Base-by-base conservation (phyloP, 2,329 filamentous ascomycete species). In the Graphilbum ipis-grandicollis region DNA sequence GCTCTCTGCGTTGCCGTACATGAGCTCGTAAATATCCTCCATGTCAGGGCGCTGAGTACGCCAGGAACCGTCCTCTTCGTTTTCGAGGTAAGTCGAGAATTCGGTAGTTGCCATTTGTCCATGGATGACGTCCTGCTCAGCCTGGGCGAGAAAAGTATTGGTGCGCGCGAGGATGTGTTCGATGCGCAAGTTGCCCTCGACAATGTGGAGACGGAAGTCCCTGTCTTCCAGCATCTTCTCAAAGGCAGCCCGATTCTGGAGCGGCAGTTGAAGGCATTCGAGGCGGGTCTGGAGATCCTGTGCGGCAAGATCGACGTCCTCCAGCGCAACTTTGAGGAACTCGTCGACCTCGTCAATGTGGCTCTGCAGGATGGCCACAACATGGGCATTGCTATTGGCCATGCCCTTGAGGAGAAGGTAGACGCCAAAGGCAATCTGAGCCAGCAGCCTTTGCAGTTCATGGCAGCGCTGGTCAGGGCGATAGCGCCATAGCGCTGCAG, bases 291-390 rank as follows among this genome's bases (percentile, higher is more conserved):
- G 69, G 44, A 96, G 75, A 52, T 96, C 90, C 41, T 73, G 64
- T 32, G 76, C 70, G 5, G 85, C 83, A 36, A 85, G 62, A 33
- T 79, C 70, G 36, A 94, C 75, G 52, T 94, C 88, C 48, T 93
- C 85, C 31, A 83, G 72, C 1, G 83, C 80, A 15, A 80, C 74
- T 54, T 93, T 83, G 25, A 96, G 62, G 50, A 93, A 94, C 48
- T 79, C 77, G 55, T 96, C 90, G 22, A 96, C 73, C 55, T 96
- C 88, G 50, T 93, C 82, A 42, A 96, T 90, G 54, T 96, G 88
- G 13, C 73, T 75, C 51, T 94, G 84, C 39, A 96, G 65, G 37
- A 96, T 96, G 44, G 69, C 75, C 44, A 93, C 77, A 12, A 94
- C 88, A 52, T 93, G 82, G 25, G 75, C 67, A 46, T 93, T 81